Conservation (phyloP, 345 rosid species). For the Lenwebbia sp. region DNA sequence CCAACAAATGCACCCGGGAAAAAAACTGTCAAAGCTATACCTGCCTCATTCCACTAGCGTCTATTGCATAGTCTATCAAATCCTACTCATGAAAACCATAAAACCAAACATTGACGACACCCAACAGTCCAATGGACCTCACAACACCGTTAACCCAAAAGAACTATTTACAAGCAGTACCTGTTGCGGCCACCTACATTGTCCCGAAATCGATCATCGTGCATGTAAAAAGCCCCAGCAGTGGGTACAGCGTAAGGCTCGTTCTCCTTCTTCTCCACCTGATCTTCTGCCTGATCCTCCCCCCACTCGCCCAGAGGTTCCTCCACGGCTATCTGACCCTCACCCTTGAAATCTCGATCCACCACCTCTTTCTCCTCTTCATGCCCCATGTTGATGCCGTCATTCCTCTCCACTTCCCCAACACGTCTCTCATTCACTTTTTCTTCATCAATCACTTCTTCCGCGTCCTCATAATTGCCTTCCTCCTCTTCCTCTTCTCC, state of each 20-base stretch:
- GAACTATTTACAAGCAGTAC: conserved; percentile 12
- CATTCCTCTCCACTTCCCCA: conserved; percentile 14
- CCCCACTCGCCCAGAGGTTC: conserved; percentile 5
- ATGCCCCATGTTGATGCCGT: conserved; percentile 5
- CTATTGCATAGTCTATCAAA: neutral
- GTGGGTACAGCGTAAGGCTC: conserved; percentile 94
- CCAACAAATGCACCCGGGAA: neutral
- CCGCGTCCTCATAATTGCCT: conserved; percentile 22
- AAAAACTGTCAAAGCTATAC: neutral
- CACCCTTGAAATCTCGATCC: conserved; percentile 11
- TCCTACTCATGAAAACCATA: neutral
- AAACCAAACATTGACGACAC: neutral
- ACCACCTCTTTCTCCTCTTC: conserved; percentile 4
- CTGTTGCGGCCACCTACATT: conserved; percentile 50
- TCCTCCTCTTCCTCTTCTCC: conserved; percentile 20
- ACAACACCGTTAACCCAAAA: neutral
- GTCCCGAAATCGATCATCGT: conserved; percentile 85
- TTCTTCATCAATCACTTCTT: conserved; percentile 17
- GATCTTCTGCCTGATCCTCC: conserved; percentile 17
- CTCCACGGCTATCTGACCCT: conserved; percentile 10
- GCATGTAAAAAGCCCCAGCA: conserved; percentile 98
- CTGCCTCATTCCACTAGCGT: neutral
- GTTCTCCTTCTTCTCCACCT: conserved; percentile 48
- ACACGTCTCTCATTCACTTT: conserved; percentile 10
- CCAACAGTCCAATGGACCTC: neutral